Evolutionary conservation across 352 stramenopile species (phyloP).

Genomic region (Globisporangium splendens): DNA sequence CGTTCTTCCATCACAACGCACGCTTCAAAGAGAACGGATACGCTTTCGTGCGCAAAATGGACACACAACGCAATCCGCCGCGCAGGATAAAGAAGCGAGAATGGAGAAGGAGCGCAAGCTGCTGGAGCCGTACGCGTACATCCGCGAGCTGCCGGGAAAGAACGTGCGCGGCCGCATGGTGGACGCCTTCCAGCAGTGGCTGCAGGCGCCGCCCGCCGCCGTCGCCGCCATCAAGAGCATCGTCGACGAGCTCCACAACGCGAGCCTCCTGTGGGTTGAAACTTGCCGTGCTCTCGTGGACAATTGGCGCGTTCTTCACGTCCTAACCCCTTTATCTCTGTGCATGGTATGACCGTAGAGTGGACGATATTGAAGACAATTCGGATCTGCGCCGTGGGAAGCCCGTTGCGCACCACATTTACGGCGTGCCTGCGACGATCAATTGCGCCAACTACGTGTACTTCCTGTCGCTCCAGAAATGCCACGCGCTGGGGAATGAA

Average conservation of each 20-base stretch:
- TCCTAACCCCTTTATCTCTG: too few species aligned
- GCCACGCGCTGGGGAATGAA: constrained; percentile 82
- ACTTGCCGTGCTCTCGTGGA: not conserved
- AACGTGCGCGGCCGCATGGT: constrained; percentile 87
- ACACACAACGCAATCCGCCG: too few species aligned
- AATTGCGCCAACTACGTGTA: constrained; percentile 99
- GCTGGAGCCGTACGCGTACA: constrained; percentile 88
- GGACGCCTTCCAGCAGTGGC: constrained; percentile 87
- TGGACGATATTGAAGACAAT: constrained; percentile 99
- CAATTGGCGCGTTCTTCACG: too few species aligned
- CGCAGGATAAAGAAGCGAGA: constrained; percentile 4
- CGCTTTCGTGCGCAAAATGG: too few species aligned
- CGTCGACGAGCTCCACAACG: constrained; percentile 95
- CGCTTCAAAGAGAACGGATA: too few species aligned
- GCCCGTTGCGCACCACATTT: constrained; percentile 95
- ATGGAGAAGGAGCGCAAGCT: constrained; percentile 44
- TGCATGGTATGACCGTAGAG: constrained; percentile 23
- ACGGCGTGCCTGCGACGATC: constrained; percentile 94
- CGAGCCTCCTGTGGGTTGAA: constrained; percentile 81
- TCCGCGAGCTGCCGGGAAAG: constrained; percentile 84
- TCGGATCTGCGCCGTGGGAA: constrained; percentile 93
- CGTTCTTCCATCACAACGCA: too few species aligned
- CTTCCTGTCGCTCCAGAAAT: constrained; percentile 94
- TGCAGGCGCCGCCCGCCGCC: constrained; percentile 52
- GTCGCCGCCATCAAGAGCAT: constrained; percentile 90